phyloP scores from a whole-genome alignment of 139 green algal species.

The Yamagishiella unicocca region DNA sequence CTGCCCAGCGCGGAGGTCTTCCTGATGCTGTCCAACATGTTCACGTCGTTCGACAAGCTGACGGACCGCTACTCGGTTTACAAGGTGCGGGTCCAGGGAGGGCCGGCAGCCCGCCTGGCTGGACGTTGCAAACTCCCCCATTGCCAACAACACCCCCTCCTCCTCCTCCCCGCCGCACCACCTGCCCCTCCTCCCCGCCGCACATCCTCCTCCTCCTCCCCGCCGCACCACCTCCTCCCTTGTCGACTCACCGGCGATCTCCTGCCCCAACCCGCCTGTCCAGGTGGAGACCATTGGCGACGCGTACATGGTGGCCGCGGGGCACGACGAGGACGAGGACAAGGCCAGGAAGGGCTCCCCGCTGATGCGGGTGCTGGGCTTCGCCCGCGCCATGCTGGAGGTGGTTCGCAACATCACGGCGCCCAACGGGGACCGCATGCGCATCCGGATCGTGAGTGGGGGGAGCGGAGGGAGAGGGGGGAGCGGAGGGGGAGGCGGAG shows the following conservation, averaged over 20 bases:
- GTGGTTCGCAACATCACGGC: conserved; percentile 59
- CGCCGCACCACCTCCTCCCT: too few species aligned
- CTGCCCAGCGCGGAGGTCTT: conserved; percentile 61
- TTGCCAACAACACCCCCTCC: too few species aligned
- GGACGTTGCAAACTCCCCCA: too few species aligned
- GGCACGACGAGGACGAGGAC: conserved; percentile 60
- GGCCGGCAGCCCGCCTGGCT: too few species aligned
- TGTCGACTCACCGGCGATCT: too few species aligned
- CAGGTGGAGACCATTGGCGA: conserved; percentile 70
- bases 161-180: too few species aligned
- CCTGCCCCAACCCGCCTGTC: too few species aligned
- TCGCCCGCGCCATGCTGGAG: conserved; percentile 67
- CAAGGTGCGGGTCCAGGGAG: conserved; percentile 55
- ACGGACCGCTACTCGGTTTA: conserved; percentile 62
- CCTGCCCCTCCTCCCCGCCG: too few species aligned
- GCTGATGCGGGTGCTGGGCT: conserved; percentile 56
- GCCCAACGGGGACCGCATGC: conserved; percentile 54
- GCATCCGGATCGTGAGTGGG: conserved; percentile 57
- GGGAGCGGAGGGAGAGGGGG: too few species aligned
- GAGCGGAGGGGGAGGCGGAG: too few species aligned
- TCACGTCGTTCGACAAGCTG: conserved; percentile 67
- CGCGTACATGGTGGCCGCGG: conserved; percentile 70
- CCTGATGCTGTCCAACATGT: conserved; percentile 68
- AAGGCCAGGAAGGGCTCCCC: conserved; percentile 50
- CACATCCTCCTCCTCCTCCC: too few species aligned